Conservation (phyloP, 192 early-diverging fungal genomes). For the Podila horticola region DNA sequence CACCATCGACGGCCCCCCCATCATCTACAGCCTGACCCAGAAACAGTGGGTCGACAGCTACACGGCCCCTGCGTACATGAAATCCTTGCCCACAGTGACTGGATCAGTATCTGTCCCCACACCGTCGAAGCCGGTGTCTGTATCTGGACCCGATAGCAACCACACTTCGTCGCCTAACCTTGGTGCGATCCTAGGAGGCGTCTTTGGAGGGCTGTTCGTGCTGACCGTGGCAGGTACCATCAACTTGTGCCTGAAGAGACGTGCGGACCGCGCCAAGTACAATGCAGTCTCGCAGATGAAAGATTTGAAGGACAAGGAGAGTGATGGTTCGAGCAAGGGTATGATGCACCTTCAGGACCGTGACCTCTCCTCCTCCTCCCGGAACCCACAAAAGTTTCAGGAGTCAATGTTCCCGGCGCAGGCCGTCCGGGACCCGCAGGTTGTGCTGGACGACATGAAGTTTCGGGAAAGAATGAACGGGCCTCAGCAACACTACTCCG, state of each 20-base stretch:
- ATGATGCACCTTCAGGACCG: no score
- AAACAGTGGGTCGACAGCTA: slow-evolving; percentile 4
- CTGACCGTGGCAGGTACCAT: not conserved
- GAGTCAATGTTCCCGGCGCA: no score
- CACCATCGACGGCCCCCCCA: not conserved
- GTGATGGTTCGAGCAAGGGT: no score
- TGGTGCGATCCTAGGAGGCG: slow-evolving; percentile 1
- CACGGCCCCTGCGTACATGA: not conserved
- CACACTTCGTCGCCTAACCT: not conserved
- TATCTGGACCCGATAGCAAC: not conserved
- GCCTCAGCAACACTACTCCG: no score
- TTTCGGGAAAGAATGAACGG: no score
- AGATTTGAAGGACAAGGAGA: no score
- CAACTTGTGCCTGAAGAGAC: slow-evolving; percentile 3
- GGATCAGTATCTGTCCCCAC: not conserved
- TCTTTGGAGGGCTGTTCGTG: not conserved
- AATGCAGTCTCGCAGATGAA: not conserved
- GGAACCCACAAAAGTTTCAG: no score
- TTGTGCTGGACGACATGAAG: no score
- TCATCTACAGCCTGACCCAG: not conserved
- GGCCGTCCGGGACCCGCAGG: no score
- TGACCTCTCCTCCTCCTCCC: no score
- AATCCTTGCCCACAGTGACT: not conserved
- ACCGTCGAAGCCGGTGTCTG: not conserved
- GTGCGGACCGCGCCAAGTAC: not conserved